Evolutionary conservation across 2,329 filamentous ascomycete genomes (phyloP).

Genomic region (Phialemoniopsis sp.): DNA sequence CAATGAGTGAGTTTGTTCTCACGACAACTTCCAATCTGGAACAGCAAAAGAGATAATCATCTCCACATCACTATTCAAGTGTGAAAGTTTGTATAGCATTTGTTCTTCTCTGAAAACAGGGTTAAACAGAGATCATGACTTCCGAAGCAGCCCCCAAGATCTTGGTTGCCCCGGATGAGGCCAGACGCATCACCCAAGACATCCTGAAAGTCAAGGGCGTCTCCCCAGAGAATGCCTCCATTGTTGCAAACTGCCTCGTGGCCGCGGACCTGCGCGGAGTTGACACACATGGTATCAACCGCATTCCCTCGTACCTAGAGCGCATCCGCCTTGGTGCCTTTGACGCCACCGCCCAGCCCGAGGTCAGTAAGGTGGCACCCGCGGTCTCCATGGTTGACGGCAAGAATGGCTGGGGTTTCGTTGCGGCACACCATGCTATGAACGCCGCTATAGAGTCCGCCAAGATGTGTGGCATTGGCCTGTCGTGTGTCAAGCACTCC

Average conservation of each 20-base stretch:
- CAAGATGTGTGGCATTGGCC: constrained; percentile 62
- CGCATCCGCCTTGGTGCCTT: constrained; percentile 14
- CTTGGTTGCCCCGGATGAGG: too few species aligned
- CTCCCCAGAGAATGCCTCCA: constrained; percentile 7
- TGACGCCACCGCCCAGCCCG: constrained; percentile 10
- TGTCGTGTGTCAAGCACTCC: constrained; percentile 70
- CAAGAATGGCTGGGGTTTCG: constrained; percentile 20
- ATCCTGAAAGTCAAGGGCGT: constrained; percentile 16
- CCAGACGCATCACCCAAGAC: too few species aligned
- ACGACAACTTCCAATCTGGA: too few species aligned
- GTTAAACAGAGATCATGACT: too few species aligned
- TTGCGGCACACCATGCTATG: constrained; percentile 41
- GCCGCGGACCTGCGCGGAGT: constrained; percentile 19
- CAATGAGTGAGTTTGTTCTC: too few species aligned
- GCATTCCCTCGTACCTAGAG: constrained; percentile 14
- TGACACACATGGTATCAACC: constrained; percentile 18
- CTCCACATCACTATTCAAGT: too few species aligned
- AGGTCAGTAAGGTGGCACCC: constrained; percentile 15
- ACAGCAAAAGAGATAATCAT: too few species aligned
- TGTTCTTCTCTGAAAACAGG: too few species aligned
- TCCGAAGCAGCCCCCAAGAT: too few species aligned
- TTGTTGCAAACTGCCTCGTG: constrained; percentile 13
- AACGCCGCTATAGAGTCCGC: constrained; percentile 63
- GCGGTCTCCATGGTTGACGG: constrained; percentile 19
- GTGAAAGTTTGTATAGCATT: too few species aligned